A percentile compares a stretch with the other conserved stretches of the same genome.
phyloP scores from a whole-genome alignment of 2,329 filamentous ascomycete species.

The Dactylellina cionopaga region DNA sequence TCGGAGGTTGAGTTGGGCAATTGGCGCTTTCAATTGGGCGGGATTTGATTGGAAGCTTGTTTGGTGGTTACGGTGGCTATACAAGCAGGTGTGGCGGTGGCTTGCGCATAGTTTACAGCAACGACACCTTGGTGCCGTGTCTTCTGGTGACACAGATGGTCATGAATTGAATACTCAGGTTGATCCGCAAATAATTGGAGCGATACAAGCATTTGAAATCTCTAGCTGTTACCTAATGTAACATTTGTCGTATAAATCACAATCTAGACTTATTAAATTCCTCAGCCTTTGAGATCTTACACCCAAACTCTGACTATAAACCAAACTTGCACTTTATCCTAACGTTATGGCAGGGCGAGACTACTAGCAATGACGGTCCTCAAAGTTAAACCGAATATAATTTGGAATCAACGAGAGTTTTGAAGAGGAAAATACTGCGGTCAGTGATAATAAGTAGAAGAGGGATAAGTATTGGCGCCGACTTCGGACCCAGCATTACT shows the following conservation, averaged over 20 bases:
- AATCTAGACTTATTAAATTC: too few species aligned
- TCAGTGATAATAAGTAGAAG: too few species aligned
- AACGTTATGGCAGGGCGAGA: too few species aligned
- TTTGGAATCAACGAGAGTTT: not conserved
- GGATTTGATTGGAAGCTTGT: conserved; percentile 37
- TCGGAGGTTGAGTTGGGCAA: conserved; percentile 51
- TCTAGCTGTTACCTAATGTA: not conserved
- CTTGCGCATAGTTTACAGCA: too few species aligned
- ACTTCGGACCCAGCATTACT: not conserved
- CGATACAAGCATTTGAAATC: not conserved
- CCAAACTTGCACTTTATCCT: too few species aligned
- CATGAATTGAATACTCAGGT: not conserved
- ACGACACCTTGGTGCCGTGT: not conserved
- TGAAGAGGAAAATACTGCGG: not conserved
- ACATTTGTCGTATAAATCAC: too few species aligned
- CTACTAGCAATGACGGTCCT: too few species aligned
- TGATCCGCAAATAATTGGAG: not conserved
- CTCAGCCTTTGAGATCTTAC: too few species aligned
- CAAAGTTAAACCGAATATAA: not conserved
- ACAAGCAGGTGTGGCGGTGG: conserved; percentile 40
- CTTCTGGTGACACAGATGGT: not conserved
- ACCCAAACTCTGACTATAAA: too few species aligned
- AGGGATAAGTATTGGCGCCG: not conserved
- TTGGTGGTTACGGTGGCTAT: conserved; percentile 24
- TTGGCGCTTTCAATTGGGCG: conserved; percentile 34